These are phyloP conservation scores for Hordeum vulgare DNA, from an alignment of 176 grass and related monocot species.

Conservation along the genomic window MorexV3_pseudomolecules_assembly NC_058522.1:168098057-168098556, in stretches of 20 bases:
- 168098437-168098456: too few relatives aligned
- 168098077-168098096: slow-evolving; percentile 86
- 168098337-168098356: slow-evolving; percentile 83
- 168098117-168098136: slow-evolving; percentile 99
- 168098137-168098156: slow-evolving; percentile 78
- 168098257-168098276: slow-evolving; percentile 99
- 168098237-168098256: slow-evolving; percentile 90
- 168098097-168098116: slow-evolving; percentile 99
- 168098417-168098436: neutral
- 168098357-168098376: slow-evolving; percentile 42
- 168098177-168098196: slow-evolving; percentile 93
- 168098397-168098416: neutral
- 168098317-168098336: slow-evolving; percentile 62
- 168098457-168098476: too few relatives aligned
- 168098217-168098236: slow-evolving; percentile 92
- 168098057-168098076: slow-evolving; percentile 38
- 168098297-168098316: slow-evolving; percentile 56
- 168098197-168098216: slow-evolving; percentile 94
- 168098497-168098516: too few relatives aligned
- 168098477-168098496: too few relatives aligned
- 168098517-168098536: neutral
- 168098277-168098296: slow-evolving; percentile 90
- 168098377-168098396: neutral
- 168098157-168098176: slow-evolving; percentile 97
- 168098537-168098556: neutral